phyloP scores from a whole-genome alignment of 176 grass and related monocot species.

The Avena insularis region DNA sequence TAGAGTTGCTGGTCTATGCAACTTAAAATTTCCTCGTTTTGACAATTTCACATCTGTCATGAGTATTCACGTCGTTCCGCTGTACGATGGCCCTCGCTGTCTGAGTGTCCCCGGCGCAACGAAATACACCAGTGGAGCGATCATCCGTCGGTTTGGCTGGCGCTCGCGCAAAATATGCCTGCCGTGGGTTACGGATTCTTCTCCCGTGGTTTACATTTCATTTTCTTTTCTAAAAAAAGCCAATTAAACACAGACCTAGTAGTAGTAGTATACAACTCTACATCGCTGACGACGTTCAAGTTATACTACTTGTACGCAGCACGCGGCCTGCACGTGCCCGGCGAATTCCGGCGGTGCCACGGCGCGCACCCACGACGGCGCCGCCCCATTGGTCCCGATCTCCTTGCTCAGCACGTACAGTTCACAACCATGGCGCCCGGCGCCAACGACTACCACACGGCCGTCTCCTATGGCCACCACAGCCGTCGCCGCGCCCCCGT shows the following conservation, averaged over 20 bases:
- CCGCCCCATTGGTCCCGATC: neutral
- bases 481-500: slow-evolving; percentile 28
- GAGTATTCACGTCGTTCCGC: no score
- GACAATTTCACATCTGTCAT: no score
- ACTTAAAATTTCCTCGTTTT: no score
- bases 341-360: slow-evolving; percentile 51
- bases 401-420: slow-evolving; percentile 51
- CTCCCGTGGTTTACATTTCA: no score
- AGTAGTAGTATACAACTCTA: neutral
- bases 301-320: slow-evolving; percentile 41
- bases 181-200: no score
- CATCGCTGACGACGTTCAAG: neutral
- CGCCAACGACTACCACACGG: neutral
- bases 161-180: no score
- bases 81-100: no score
- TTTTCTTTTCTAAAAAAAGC: no score
- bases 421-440: slow-evolving; percentile 30
- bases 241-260: neutral
- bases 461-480: slow-evolving; percentile 42
- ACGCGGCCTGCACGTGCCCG: slow-evolving; percentile 63
- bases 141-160: no score
- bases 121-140: no score
- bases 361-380: slow-evolving; percentile 46
- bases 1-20: no score
- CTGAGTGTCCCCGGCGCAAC: no score